Evolutionary conservation across 371 early-diverging fungal genomes (phyloP), one percentile per base, ranked within the genome.

Genomic region (Apophysomyces trapeziformis): DNA sequence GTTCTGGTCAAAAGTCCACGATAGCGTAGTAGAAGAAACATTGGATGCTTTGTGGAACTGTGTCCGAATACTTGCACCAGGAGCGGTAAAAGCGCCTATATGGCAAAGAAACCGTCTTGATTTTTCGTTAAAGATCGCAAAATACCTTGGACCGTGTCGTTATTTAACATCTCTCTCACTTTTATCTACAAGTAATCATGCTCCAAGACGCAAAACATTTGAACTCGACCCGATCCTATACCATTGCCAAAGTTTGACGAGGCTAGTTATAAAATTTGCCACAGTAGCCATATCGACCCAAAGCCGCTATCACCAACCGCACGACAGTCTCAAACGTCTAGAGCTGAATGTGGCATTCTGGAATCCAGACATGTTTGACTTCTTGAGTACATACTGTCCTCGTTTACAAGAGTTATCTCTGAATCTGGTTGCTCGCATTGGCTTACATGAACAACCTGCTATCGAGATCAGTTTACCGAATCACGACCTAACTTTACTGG

Each of bases 261-360:
- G 5, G 7, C n/a, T 50, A 21, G 21, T 26, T 7, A 50, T 50
- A n/a, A n/a, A 21, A 21, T 50, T 21, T 9, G 54, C 54, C 21
- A 50, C 54, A n/a, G 54, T 50, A 21, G 21, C 21, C 8, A 21
- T 50, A 16, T 50, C 54, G 2, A 9, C n/a, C 5, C 18, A 50
- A n/a, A 50, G 21, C 21, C 9, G 9, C 2, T 50, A 50, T 26
- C 54, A 50, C 21, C 21, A 18, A 4, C 0, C 21, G 4, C 54
- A 50, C 9, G 54, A 50, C 16, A 50, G 21, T 9, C 54, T 50
- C 54, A 50, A 50, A 50, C 54, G 54, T 21, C 54, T 50, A 9
- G 54, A 50, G 32, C 54, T 50, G 21, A 50, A 50, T 21, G 54
- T 50, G n/a, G 54, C 54, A 4, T 50, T 50, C 21, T 50, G 54